A percentile compares a stretch with the other conserved stretches of the same genome.
These are phyloP conservation scores for Ceratocystiopsis minuta DNA, from an alignment of 2,329 filamentous ascomycete genomes.

Conservation along the genomic window DNA sequence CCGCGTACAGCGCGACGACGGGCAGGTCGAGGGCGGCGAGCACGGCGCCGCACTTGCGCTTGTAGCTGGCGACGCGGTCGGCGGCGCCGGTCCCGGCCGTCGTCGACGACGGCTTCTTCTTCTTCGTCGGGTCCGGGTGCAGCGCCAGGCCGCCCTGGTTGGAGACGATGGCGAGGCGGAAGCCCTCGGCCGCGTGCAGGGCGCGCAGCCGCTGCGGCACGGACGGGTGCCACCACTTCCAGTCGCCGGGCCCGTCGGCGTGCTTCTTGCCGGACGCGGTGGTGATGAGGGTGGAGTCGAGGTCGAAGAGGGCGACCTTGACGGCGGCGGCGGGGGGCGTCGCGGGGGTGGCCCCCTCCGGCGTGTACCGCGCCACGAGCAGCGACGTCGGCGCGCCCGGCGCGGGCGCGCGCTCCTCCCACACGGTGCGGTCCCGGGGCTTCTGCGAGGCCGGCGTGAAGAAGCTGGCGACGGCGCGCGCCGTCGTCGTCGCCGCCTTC, in stretches of 20 bases:
- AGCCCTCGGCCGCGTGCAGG: slow-evolving; percentile 51
- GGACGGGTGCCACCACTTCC: slow-evolving; percentile 78
- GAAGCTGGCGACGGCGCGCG: slow-evolving; percentile 56
- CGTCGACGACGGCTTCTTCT: slow-evolving; percentile 37
- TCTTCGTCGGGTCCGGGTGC: slow-evolving; percentile 32
- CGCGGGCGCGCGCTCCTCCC: slow-evolving; percentile 44
- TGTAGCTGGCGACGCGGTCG: slow-evolving; percentile 58
- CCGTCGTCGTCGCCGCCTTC: neutral
- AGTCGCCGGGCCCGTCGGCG: slow-evolving; percentile 52
- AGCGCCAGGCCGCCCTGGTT: slow-evolving; percentile 78
- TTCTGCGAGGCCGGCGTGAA: slow-evolving; percentile 81
- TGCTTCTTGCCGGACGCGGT: slow-evolving; percentile 70
- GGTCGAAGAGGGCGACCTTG: neutral
- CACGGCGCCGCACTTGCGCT: slow-evolving; percentile 55
- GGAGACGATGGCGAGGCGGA: slow-evolving; percentile 52
- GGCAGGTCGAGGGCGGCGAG: slow-evolving; percentile 58
- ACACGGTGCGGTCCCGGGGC: slow-evolving; percentile 54
- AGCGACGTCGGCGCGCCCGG: slow-evolving; percentile 37
- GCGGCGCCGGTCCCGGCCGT: slow-evolving; percentile 16
- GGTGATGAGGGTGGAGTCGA: slow-evolving; percentile 77
- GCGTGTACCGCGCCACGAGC: slow-evolving; percentile 22
- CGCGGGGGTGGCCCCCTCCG: no score
- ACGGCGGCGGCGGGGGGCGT: no score
- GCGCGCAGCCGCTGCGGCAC: slow-evolving; percentile 51
- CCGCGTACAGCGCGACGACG: slow-evolving; percentile 63